Base-by-base conservation (phyloP, 1,284 basidiomycete genomes). In the Leucoagaricus sp. region DNA sequence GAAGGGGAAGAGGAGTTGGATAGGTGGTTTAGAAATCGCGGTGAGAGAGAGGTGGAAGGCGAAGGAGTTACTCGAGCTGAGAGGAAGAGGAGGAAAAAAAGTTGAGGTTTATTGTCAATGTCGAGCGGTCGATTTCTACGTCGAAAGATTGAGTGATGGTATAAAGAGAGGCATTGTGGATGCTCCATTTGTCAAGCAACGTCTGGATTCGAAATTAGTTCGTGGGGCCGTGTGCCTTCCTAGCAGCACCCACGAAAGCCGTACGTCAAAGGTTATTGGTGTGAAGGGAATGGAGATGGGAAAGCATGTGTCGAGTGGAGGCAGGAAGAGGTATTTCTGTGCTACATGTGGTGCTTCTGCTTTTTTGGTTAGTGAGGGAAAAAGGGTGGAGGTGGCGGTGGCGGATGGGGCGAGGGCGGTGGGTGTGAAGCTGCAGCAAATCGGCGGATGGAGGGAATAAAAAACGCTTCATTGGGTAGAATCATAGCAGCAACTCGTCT, bases 211-310 rank as follows among this genome's bases (percentile, higher is more conserved):
- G 68, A 70, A 23, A 62, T 72, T 28, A 66, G 69, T 33, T 67
- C 67, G 9, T 72, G 71, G 70, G 68, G 65, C 10, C 71, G 70
- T 53, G 51, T 73, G 1, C 67, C n/a, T n/a, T n/a, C n/a, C n/a
- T n/a, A n/a, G n/a, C n/a, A n/a, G n/a, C n/a, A n/a, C n/a, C n/a
- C n/a, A n/a, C n/a, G n/a, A n/a, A 72, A 73, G 51, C 63, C 73
- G n/a, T 51, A 70, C n/a, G 56, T 63, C 19, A n/a, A 56, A 3
- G 36, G n/a, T 0, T 19, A n/a, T 60, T 33, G 49, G 29, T 9
- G 51, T 60, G 15, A 15, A 6, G 13, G 26, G 46, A 9, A 50
- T 36, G 26, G 60, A 51, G 15, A 49, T 61, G 44, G 52, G 44
- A 28, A 46, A 46, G 26, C 59, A 61, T 38, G 15, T 10, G 21